Base-by-base conservation (phyloP, 371 early-diverging fungal species). In the Pancytospora epiphaga region DNA sequence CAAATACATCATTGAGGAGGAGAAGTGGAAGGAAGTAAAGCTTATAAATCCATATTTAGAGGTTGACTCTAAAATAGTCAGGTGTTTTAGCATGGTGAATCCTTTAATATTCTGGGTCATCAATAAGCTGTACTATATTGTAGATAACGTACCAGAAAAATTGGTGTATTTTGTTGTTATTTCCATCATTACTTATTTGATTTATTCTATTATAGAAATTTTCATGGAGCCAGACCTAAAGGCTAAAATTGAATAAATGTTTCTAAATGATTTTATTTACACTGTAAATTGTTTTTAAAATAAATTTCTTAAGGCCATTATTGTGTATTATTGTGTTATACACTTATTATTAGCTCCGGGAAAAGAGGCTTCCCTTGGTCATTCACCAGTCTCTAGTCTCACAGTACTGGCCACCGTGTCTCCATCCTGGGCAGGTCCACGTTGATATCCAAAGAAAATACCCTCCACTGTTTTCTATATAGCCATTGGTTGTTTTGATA, bases 191-290 rank as follows among this genome's bases (percentile, higher is more conserved):
- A 37, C 39, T 33, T 76, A 72, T 51, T 37, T 76, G 36, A 18
- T 73, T 6, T 67, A 73, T 34, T 76, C 72, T 12, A 76, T 76
- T 37, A 34, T 70, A 12, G 29, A 36, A 15, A 66, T 75, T n/a
- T 66, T 72, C 37, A 25, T 38, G 47, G 1, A 27, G 3, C 61
- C 67, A 25, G 54, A 19, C 1, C 29, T 29, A 25, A 37, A 70
- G 22, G 32, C 37, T 12, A 69, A 69, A 60, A 62, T 30, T 30
- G 62, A 70, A 54, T 62, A 51, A 69, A 69, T 27, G n/a, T n/a
- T n/a, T n/a, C n/a, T n/a, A n/a, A n/a, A n/a, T n/a, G n/a, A n/a
- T n/a, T n/a, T n/a, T n/a, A n/a, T n/a, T n/a, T n/a, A n/a, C n/a
- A n/a, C n/a, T n/a, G n/a, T n/a, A n/a, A n/a, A n/a, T n/a, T n/a